These are phyloP conservation scores for Silene uniflora DNA, from an alignment of 148 eudicot species.

Conservation along the genomic window DNA sequence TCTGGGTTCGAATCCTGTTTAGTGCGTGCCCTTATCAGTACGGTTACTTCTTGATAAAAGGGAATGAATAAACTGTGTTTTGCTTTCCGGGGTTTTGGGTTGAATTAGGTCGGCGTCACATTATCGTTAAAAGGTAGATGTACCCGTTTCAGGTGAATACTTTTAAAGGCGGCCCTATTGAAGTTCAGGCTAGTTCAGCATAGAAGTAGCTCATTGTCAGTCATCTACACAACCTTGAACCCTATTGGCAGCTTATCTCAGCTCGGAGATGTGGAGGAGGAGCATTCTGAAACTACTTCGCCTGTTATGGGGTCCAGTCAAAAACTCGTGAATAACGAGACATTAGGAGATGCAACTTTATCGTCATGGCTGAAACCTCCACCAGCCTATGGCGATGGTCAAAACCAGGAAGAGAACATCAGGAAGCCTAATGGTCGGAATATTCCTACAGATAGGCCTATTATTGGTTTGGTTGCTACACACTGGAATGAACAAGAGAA, in stretches of 20 bases:
- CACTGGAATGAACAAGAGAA: constrained; percentile 68
- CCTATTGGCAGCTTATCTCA: constrained; percentile 42
- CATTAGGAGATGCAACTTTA: constrained; percentile 44
- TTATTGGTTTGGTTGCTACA: constrained; percentile 69
- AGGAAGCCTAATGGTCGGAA: constrained; percentile 34
- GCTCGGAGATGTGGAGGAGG: constrained; percentile 33
- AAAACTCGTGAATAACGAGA: constrained; percentile 32
- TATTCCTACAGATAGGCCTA: constrained; percentile 67
- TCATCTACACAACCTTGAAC: constrained; percentile 45
- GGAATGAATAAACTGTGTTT: no score
- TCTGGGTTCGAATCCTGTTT: no score
- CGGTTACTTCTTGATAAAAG: no score
- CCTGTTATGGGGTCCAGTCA: constrained; percentile 20
- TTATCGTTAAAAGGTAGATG: no score
- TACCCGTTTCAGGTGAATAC: no score
- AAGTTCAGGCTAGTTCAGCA: no score
- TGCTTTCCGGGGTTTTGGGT: neutral
- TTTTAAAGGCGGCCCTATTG: no score
- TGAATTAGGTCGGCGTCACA: neutral
- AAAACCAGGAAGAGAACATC: constrained; percentile 12
- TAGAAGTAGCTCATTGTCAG: no score
- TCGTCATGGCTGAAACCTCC: constrained; percentile 62
- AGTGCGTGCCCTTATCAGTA: neutral
- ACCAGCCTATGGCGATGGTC: constrained; percentile 22
- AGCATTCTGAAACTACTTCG: constrained; percentile 25